These are phyloP conservation scores for Colletotrichum musicola DNA, from an alignment of 2,329 filamentous ascomycete genomes.

Conservation along the genomic window DNA sequence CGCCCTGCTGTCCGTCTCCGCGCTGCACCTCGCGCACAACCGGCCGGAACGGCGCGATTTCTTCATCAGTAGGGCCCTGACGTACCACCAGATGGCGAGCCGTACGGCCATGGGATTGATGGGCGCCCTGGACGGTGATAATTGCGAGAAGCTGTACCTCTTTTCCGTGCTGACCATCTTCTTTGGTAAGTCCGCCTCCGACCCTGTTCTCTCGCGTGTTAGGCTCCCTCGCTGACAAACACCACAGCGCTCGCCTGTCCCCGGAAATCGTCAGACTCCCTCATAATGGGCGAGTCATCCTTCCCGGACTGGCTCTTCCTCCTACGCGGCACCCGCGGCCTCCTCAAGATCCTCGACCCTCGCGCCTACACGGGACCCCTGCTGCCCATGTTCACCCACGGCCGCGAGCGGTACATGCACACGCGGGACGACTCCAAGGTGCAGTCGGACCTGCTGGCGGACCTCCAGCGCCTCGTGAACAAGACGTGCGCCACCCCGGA, in stretches of 20 bases:
- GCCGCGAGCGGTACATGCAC: constrained; percentile 41
- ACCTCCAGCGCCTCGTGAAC: constrained; percentile 41
- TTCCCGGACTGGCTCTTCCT: constrained; percentile 50
- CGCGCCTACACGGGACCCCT: constrained; percentile 38
- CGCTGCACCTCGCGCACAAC: constrained; percentile 61
- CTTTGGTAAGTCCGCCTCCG: constrained; percentile 42
- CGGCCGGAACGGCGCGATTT: constrained; percentile 51
- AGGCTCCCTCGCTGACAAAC: background rate
- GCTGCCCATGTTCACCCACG: constrained; percentile 43
- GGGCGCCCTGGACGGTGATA: constrained; percentile 37
- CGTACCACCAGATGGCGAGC: constrained; percentile 39
- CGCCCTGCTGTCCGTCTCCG: constrained; percentile 62
- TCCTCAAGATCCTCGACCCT: constrained; percentile 43
- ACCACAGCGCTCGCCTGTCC: constrained; percentile 44
- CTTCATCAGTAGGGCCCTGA: constrained; percentile 48
- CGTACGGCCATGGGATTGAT: constrained; percentile 40
- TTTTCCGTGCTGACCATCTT: constrained; percentile 51
- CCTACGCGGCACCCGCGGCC: constrained; percentile 45
- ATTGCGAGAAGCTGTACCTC: constrained; percentile 44
- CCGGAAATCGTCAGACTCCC: constrained; percentile 45
- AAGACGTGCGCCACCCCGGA: constrained; percentile 39
- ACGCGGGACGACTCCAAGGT: constrained; percentile 30
- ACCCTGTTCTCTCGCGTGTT: background rate
- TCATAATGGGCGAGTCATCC: constrained; percentile 46
- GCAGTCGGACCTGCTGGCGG: constrained; percentile 39